Base-by-base conservation (phyloP, 306 rosid species). In the Prunus kanzakura region DNA sequence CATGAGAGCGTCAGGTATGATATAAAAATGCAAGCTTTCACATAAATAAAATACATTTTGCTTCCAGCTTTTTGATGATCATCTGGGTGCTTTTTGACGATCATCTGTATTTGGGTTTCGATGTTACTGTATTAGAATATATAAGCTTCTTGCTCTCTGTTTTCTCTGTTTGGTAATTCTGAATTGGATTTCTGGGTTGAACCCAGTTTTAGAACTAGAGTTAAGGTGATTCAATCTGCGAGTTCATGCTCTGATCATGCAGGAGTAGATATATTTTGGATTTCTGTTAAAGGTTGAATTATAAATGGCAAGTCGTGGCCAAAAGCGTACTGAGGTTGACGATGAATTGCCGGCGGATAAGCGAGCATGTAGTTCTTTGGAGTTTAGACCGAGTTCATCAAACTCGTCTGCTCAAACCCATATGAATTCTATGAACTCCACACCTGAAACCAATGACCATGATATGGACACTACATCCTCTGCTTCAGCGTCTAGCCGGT, bases 381-480 rank as follows among this genome's bases (percentile, higher is more conserved):
- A 95, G 78, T 89, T 88, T 81, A 91, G 92, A 68, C 89, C 99
- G 1, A 95, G 93, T 79, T 84, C 99, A 78, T 93, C 98, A 4
- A 91, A 81, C 69, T 78, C 96, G 4, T 87, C 97, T 1, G 76
- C 78, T 75, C 93, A 90, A 85, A 82, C 88, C 18, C 93, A 78
- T 41, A 52, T 84, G 72, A 78, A 82, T 71, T 82, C 91, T 54
- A 69, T 83, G 25, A 79, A 71, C 63, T 84, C 95, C 18, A 63
- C 77, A 30, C 77, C 62, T 46, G 97, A 91, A 83, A 73, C 76
- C 22, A 88, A 82, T 80, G 97, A 92, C 22, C 86, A 92, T 76
- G 97, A 95, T 46, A 88, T 95, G 97, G 99, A 95, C 49, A 92
- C 97, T 75, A 91, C 97, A 52, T 92, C 97, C 1, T 91, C 97